Evolutionary conservation across 352 stramenopile genomes (phyloP), one percentile per base, ranked within the genome.

Genomic region (Phytophthora uliginosa): DNA sequence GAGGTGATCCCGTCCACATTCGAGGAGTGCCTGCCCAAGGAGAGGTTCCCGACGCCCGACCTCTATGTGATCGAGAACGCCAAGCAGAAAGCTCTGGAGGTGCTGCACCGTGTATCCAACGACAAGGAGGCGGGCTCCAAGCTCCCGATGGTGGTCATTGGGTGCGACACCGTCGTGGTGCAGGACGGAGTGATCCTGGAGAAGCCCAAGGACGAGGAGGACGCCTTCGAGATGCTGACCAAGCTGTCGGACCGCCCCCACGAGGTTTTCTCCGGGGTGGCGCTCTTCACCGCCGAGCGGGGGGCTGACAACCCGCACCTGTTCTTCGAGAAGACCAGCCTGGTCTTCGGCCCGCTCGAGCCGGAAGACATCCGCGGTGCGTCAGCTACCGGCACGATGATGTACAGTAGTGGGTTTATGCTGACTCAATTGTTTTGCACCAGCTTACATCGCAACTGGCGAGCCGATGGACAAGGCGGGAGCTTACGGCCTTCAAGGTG

Each of bases 401-500:
- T 18, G 13, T 40, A 40, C 34, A 12, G 1, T 18, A 5, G 34
- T 40, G 9, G 1, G 34, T 40, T 40, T 40, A 13, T 42, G 12
- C 36, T 42, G 36, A 42, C 36, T 42, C 12, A 42, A 31, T 17
- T 42, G 12, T 18, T 24, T 10, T 75, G 64, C 15, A 9, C 54
- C 61, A 91, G 90, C 82, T 24, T 98, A 98, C 66, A 95, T 98
- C 54, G 79, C 83, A 28, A 98, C 88, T 1, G 89, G 89, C 3
- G 93, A 98, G 66, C 93, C 94, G 2, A 97, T 98, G 92, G 94
- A 98, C 74, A 98, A 98, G 67, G 90, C 93, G 1, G 93, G 94
- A 36, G 79, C 89, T 7, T 98, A 98, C 74, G 94, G 93, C 9
- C 93, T 98, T 57, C 93, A 98, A 79, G 92, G 91, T 74, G 51